Percentiles rank a stretch among this genome's conserved stretches.
These are phyloP conservation scores for Porosira glacialis DNA, from an alignment of 352 stramenopile species.

Conservation along the genomic window DNA sequence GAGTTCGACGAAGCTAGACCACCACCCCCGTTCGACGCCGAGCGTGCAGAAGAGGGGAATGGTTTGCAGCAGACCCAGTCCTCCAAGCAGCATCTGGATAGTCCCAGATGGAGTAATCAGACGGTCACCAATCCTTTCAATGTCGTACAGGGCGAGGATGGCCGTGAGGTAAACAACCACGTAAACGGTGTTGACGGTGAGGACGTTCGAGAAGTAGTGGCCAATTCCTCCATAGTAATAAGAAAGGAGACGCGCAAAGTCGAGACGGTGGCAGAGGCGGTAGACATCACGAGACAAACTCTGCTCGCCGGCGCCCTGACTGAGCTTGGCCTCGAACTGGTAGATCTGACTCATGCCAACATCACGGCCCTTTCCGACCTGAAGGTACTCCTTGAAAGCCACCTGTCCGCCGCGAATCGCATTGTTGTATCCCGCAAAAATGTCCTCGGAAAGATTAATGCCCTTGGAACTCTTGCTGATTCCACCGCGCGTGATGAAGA, in stretches of 20 bases:
- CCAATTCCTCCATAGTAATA: conserved; percentile 99
- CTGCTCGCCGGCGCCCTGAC: conserved; percentile 95
- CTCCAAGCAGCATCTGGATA: conserved; percentile 94
- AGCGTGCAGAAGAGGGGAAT: conserved; percentile 95
- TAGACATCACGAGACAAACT: conserved; percentile 97
- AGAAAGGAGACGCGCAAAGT: conserved; percentile 97
- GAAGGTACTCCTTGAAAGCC: conserved; percentile 98
- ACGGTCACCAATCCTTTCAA: conserved; percentile 88
- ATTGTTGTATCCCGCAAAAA: conserved; percentile 99
- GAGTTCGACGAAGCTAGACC: conserved; percentile 85
- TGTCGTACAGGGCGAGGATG: conserved; percentile 87
- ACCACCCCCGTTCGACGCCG: conserved; percentile 96
- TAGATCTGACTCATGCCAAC: conserved; percentile 99
- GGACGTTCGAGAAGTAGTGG: conserved; percentile 95
- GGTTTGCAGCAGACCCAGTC: conserved; percentile 95
- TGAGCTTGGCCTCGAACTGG: conserved; percentile 99
- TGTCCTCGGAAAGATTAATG: conserved; percentile 99
- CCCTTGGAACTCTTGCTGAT: conserved; percentile 98
- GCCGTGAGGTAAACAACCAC: conserved; percentile 95
- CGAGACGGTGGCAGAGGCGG: conserved; percentile 92
- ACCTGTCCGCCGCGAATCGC: conserved; percentile 93
- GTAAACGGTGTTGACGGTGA: conserved; percentile 97
- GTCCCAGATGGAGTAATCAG: conserved; percentile 90
- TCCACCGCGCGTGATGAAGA: conserved; percentile 98
- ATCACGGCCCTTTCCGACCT: conserved; percentile 98